phyloP scores from a whole-genome alignment of 768 basidiomycete genomes.

The Tulasnella calospora region DNA sequence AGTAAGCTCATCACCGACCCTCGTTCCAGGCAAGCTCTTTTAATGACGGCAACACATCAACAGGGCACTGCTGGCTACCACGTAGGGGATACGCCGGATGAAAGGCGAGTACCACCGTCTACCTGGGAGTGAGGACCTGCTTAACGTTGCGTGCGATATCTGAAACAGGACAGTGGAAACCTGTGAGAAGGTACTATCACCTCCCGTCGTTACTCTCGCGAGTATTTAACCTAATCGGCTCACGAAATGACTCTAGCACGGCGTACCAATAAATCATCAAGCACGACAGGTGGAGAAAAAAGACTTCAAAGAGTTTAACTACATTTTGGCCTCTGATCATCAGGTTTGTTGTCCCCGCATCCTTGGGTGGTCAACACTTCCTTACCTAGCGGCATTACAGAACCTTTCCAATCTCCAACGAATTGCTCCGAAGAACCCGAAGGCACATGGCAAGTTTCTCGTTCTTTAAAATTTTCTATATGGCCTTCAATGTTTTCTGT shows the following conservation, averaged over 20 bases:
- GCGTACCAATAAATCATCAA: slow-evolving; percentile 26
- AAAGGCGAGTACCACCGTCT: slow-evolving; percentile 12
- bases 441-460: slow-evolving; percentile 15
- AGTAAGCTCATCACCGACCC: not conserved
- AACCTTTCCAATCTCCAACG: slow-evolving; percentile 27
- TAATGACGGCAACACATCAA: not conserved
- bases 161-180: slow-evolving; percentile 23
- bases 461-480: not conserved
- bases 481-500: not conserved
- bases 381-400: not conserved
- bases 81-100: slow-evolving; percentile 25
- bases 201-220: not conserved
- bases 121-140: not conserved
- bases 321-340: slow-evolving; percentile 27
- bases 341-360: slow-evolving; percentile 16
- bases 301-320: slow-evolving; percentile 28
- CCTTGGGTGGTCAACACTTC: not conserved
- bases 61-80: slow-evolving; percentile 28
- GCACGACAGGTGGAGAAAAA: slow-evolving; percentile 19
- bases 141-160: not conserved
- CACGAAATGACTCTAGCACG: slow-evolving; percentile 15
- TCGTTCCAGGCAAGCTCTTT: not conserved
- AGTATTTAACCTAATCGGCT: not conserved
- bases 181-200: slow-evolving; percentile 26
- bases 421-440: slow-evolving; percentile 26